These are phyloP conservation scores for Leishmania tarentolae DNA, from an alignment of 208 protist genomes.

Conservation along the genomic window DNA sequence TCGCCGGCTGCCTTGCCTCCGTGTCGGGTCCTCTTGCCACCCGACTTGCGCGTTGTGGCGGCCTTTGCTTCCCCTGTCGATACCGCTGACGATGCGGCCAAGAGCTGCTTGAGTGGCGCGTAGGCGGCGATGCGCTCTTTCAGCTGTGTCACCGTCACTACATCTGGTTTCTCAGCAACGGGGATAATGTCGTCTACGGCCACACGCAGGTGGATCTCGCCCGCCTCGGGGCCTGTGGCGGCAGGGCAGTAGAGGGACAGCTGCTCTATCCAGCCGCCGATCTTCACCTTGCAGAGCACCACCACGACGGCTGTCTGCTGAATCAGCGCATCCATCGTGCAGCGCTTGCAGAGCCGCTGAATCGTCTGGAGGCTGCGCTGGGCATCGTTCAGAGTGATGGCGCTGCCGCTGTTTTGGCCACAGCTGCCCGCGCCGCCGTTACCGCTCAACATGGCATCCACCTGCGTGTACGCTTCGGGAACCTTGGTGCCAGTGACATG, in stretches of 20 bases:
- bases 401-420: not conserved
- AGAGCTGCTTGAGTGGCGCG: slow-evolving; percentile 64
- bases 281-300: slow-evolving; percentile 54
- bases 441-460: slow-evolving; percentile 46
- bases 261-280: slow-evolving; percentile 78
- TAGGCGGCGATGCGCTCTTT: slow-evolving; percentile 76
- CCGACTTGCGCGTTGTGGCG: slow-evolving; percentile 13
- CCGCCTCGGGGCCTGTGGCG: slow-evolving; percentile 27
- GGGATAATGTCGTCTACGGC: slow-evolving; percentile 86
- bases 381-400: slow-evolving; percentile 37
- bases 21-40: slow-evolving; percentile 32
- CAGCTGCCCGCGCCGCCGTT: not conserved
- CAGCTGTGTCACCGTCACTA: slow-evolving; percentile 81
- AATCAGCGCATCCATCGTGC: slow-evolving; percentile 63
- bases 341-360: slow-evolving; percentile 40
- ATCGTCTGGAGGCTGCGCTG: slow-evolving; percentile 43
- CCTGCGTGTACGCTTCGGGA: slow-evolving; percentile 62
- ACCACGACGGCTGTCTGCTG: slow-evolving; percentile 80
- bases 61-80: slow-evolving; percentile 9
- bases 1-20: not conserved
- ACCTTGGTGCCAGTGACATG: slow-evolving; percentile 65
- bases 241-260: slow-evolving; percentile 82
- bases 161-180: slow-evolving; percentile 53
- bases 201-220: slow-evolving; percentile 72
- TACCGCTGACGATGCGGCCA: slow-evolving; percentile 7